Conservation (phyloP, 176 grass and related monocot genomes). For the Triticum monococcum region DNA sequence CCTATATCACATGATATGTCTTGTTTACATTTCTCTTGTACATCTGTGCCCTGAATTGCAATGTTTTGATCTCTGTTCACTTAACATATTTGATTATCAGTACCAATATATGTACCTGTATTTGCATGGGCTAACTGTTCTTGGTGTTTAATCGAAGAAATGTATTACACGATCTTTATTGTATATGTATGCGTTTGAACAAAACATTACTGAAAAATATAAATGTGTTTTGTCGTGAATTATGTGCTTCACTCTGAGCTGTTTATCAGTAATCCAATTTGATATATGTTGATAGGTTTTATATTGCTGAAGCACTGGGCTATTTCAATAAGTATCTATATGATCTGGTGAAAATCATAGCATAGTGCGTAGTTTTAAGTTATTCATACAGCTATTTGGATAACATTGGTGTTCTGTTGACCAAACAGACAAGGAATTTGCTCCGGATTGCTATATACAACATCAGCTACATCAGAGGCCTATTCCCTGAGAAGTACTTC, state of each 20-base stretch:
- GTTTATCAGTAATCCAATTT: constrained; percentile 1
- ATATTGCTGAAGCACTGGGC: not conserved
- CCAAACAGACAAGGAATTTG: constrained; percentile 90
- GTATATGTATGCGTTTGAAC: not conserved
- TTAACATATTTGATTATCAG: not conserved
- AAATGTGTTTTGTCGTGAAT: not conserved
- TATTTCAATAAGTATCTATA: not conserved
- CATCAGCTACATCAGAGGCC: constrained; percentile 96
- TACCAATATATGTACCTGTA: not conserved
- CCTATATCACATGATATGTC: constrained; percentile 5
- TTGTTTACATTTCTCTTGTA: not conserved
- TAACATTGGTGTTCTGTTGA: constrained; percentile 13
- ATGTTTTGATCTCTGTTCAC: not conserved
- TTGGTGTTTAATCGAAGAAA: not conserved
- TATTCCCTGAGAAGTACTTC: constrained; percentile 99
- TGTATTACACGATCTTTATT: not conserved
- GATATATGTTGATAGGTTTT: not conserved
- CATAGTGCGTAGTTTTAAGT: not conserved
- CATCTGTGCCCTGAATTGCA: not conserved
- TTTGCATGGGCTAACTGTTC: constrained; percentile 3
- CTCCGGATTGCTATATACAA: constrained; percentile 98
- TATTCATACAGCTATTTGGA: not conserved
- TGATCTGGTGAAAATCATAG: not conserved
- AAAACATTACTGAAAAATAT: not conserved
- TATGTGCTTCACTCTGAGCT: not conserved